Base-by-base conservation (phyloP, 768 basidiomycete species). In the Guyanaporus albipodus region DNA sequence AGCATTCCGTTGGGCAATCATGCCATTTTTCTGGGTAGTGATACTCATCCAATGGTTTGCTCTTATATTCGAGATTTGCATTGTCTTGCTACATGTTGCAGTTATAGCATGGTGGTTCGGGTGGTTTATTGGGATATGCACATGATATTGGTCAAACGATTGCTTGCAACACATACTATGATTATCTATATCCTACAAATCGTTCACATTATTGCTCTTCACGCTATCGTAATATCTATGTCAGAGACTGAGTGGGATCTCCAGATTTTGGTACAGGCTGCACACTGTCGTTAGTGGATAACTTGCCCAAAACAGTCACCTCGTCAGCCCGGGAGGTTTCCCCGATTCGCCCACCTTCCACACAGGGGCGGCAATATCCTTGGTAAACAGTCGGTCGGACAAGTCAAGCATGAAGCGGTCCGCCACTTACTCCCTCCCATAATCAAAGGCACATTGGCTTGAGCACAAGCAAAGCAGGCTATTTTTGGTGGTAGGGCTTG, bases 31-130 rank as follows among this genome's bases (percentile, higher is more conserved):
- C 57, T 80, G 74, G 75, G 60, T 80, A n/a, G 68, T 71, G 8
- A 79, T 85, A 14, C 31, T 85, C 11, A 77, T 86, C 18, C 82
- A 83, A 56, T 87, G 84, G 82, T 63, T 74, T 53, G 82, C 82
- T 4, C 79, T 85, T 35, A 38, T 77, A n/a, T 61, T 79, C 22
- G 85, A 88, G 59, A 61, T 72, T 49, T 72, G 67, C 27, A 66
- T 87, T 48, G 73, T 88, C 11, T 49, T 80, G 14, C 69, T 80
- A 48, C 75, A 87, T 60, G 34, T 80, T 32, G 79, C 74, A 4
- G 76, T 85, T 18, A 67, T 82, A 33, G 57, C 72, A 8, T 90
- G 87, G 87, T 90, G 87, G 87, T 58, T 77, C 45, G 85, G 84
- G 21, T 90, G 87, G 87, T 71, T 70, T 22, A 59, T 86, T 34